Conservation (phyloP, 352 stramenopile species). For the Pythium rishiriense region DNA sequence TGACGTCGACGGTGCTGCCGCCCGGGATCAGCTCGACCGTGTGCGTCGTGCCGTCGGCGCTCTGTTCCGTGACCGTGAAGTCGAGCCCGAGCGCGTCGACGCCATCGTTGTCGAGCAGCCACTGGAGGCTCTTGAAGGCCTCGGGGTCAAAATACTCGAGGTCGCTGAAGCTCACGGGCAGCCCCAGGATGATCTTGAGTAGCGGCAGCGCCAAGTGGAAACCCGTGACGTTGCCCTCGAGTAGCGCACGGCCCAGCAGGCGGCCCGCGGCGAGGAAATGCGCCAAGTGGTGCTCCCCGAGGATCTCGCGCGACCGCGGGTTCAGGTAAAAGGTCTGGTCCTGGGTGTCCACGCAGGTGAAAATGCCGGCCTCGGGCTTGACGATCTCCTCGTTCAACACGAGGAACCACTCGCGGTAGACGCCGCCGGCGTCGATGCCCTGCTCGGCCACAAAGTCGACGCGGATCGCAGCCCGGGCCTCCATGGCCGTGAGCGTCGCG, state of each 20-base stretch:
- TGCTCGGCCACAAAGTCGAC: conserved; percentile 59
- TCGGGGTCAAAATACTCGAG: conserved; percentile 61
- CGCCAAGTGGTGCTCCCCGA: conserved; percentile 32
- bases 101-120: conserved; percentile 28
- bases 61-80: conserved; percentile 45
- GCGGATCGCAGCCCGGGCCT: conserved; percentile 37
- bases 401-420: conserved; percentile 72
- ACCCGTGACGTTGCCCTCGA: conserved; percentile 83
- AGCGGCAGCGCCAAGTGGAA: conserved; percentile 90
- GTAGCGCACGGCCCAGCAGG: conserved; percentile 29
- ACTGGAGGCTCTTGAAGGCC: conserved; percentile 32
- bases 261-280: conserved; percentile 28
- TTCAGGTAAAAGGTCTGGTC: conserved; percentile 41
- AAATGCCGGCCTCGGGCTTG: conserved; percentile 24
- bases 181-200: conserved; percentile 93
- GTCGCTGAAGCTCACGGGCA: conserved; percentile 89
- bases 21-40: conserved; percentile 42
- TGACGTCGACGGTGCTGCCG: conserved; percentile 77
- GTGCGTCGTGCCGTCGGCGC: conserved; percentile 22
- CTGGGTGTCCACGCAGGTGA: conserved; percentile 29
- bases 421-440: conserved; percentile 60
- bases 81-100: conserved; percentile 41
- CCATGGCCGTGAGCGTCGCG: conserved; percentile 4
- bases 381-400: conserved; percentile 38
- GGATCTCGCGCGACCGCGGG: conserved; percentile 21